Conservation (phyloP, 148 eudicot genomes). For the Fagopyrum homotropicum region DNA sequence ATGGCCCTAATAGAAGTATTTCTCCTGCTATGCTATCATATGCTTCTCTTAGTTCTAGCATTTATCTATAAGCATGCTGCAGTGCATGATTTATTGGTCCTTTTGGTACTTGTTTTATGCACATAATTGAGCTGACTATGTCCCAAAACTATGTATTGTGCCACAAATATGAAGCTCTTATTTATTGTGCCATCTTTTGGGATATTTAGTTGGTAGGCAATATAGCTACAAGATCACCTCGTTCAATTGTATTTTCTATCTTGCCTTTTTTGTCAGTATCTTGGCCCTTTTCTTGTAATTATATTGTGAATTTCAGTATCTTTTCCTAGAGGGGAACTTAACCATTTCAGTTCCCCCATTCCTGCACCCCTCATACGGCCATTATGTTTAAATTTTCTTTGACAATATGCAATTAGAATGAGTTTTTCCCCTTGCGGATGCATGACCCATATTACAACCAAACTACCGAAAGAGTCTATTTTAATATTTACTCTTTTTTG, state of each 20-base stretch:
- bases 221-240: not conserved
- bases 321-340: not conserved
- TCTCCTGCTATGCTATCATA: not conserved
- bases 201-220: not conserved
- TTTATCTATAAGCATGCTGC: not conserved
- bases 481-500: no score
- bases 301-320: not conserved
- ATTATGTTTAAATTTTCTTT: no score
- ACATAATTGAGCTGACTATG: not conserved
- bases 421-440: not conserved
- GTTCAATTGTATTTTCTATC: not conserved
- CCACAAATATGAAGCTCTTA: not conserved
- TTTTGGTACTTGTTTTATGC: not conserved
- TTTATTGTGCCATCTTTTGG: not conserved
- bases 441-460: not conserved
- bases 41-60: not conserved
- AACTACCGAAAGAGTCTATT: not conserved
- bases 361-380: no score
- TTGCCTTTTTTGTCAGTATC: not conserved
- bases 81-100: not conserved
- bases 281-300: not conserved
- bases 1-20: not conserved
- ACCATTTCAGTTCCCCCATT: not conserved
- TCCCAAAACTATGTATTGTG: not conserved
- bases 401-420: not conserved